Evolutionary conservation across 306 rosid genomes (phyloP), one percentile per base, ranked within the genome.

Genomic region (Trichosanthes cucumerina): DNA sequence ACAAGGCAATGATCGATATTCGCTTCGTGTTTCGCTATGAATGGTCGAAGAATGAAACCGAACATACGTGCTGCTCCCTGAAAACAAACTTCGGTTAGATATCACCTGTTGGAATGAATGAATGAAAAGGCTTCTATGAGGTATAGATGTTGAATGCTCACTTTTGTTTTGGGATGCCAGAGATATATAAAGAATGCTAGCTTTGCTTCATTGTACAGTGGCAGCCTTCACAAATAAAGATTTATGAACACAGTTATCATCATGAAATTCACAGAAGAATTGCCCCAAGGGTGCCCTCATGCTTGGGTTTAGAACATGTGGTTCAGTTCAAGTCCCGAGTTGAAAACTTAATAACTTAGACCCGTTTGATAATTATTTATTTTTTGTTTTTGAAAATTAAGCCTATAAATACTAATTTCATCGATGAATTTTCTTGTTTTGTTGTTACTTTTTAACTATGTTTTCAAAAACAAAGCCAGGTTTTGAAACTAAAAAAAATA

Each of bases 121-220:
- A 70, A 70, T 39, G 23, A 70, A 5, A 23, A 13, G 4, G 76
- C 26, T 44, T 71, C 19, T 71, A 9, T 21, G n/a, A 47, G n/a
- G 21, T 70, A 43, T 57, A 70, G 59, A 73, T 73, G 14, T 49
- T 49, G 53, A 49, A 28, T 13, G 19, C 83, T 7, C 71, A 86
- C 88, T 68, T 75, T 83, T 76, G 79, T 81, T 49, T 83, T 78
- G 2, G 86, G 83, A 33, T 78, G 82, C 89, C 87, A 86, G 18
- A 86, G 83, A 53, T 86, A 86, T 2, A 86, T 44, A 6, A 86
- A 76, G 38, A 86, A 62, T 41, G 83, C 89, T 73, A 86, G 59
- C 81, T 86, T 86, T 13, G 78, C 81, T 76, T 81, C 86, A 46
- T 57, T 21, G 78, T 86, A 83, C 38, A 86, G 53, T 36, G 89